Evolutionary conservation across 495 filamentous ascomycete species (phyloP).

Genomic region (Penicillium ochrochloron): DNA sequence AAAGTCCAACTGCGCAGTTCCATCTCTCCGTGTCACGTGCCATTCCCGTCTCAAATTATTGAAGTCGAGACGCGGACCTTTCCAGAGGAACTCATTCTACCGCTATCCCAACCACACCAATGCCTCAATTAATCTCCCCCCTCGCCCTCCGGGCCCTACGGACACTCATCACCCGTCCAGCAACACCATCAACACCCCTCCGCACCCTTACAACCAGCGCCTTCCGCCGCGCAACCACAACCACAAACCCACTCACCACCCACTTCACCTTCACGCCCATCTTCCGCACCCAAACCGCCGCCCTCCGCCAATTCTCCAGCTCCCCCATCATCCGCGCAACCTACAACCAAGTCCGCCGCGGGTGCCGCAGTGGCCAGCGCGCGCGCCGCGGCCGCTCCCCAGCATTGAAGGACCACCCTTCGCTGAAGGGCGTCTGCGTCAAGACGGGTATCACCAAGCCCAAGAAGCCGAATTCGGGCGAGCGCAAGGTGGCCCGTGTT

Average conservation of each 20-base stretch:
- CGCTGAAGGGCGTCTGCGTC: conserved; percentile 93
- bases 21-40: conserved; percentile 32
- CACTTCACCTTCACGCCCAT: conserved; percentile 42
- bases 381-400: conserved; percentile 86
- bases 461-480: conserved; percentile 98
- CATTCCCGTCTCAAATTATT: conserved; percentile 18
- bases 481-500: conserved; percentile 89
- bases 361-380: conserved; percentile 73
- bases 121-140: conserved; percentile 45
- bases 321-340: conserved; percentile 49
- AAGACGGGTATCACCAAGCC: conserved; percentile 90
- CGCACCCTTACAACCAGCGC: conserved; percentile 28
- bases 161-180: conserved; percentile 43
- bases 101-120: conserved; percentile 21
- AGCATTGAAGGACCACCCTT: conserved; percentile 74
- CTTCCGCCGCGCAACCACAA: conserved; percentile 21
- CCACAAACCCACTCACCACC: conserved; percentile 25
- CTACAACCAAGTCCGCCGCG: conserved; percentile 64
- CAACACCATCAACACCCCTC: conserved; percentile 22
- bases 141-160: conserved; percentile 46
- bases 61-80: not conserved
- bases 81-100: not conserved
- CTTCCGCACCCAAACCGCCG: conserved; percentile 39
- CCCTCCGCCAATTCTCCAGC: conserved; percentile 48
- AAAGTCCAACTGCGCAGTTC: conserved; percentile 33